Conservation (phyloP, 2,329 filamentous ascomycete species). For the Camptophora hylomeconis region DNA sequence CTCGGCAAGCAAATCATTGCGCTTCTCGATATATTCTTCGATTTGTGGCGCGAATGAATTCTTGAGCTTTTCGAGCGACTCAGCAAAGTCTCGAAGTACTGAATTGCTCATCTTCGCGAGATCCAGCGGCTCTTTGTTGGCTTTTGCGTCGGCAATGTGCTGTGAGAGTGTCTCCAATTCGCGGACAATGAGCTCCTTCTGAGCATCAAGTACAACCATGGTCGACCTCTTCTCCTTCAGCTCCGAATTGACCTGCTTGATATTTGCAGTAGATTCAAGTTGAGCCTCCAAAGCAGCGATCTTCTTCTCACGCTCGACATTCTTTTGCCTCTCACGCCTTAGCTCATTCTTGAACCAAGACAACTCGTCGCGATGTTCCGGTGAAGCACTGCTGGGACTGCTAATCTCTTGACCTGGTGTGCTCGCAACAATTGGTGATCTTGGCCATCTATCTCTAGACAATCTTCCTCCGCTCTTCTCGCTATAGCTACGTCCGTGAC, state of each 20-base stretch:
- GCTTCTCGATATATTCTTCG: slow-evolving; percentile 79
- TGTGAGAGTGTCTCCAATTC: slow-evolving; percentile 83
- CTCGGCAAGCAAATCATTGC: slow-evolving; percentile 73
- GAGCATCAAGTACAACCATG: slow-evolving; percentile 83
- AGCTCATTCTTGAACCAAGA: slow-evolving; percentile 57
- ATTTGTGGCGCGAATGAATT: slow-evolving; percentile 64
- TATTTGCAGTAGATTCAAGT: slow-evolving; percentile 46
- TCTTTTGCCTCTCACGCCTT: slow-evolving; percentile 68
- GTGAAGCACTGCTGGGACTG: slow-evolving; percentile 55
- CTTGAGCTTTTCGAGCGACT: slow-evolving; percentile 56
- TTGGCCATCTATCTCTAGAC: slow-evolving; percentile 56
- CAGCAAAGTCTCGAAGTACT: slow-evolving; percentile 49
- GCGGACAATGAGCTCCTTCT: slow-evolving; percentile 88
- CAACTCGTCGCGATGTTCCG: slow-evolving; percentile 46
- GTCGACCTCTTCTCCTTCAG: slow-evolving; percentile 88
- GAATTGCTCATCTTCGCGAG: slow-evolving; percentile 54
- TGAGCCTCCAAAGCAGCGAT: slow-evolving; percentile 62
- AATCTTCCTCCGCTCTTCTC: slow-evolving; percentile 45
- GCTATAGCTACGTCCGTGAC: slow-evolving; percentile 82
- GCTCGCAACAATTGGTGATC: slow-evolving; percentile 42
- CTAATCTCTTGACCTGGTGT: slow-evolving; percentile 45
- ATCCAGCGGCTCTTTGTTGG: slow-evolving; percentile 67
- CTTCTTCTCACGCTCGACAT: slow-evolving; percentile 72
- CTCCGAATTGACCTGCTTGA: slow-evolving; percentile 72
- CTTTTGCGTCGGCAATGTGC: slow-evolving; percentile 76